Base-by-base conservation (phyloP, 176 grass and related monocot species). In the Bromus sterilis region DNA sequence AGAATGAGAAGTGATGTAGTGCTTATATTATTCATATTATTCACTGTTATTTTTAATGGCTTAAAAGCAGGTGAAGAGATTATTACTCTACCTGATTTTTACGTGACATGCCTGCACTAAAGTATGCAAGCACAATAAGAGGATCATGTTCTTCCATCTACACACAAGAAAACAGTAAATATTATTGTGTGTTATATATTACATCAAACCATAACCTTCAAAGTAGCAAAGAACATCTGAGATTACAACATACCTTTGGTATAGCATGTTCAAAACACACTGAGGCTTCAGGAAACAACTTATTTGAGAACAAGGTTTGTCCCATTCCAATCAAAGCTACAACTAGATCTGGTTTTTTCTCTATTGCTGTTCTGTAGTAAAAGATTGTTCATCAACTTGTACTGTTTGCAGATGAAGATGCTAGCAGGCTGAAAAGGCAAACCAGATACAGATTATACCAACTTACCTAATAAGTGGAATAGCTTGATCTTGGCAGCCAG, bases 61-160 rank as follows among this genome's bases (percentile, higher is more conserved):
- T 69, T 66, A 26, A 57, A 78, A 71, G 69, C 6, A 62, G 21
- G 42, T 43, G 28, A 37, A 42, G 76, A 4, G 8, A 62, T 44
- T 24, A 79, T 56, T 75, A 63, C 18, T 74, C 53, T 94, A 98
- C 95, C 95, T 91, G 86, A 37, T 5, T 62, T 40, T 66, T 25
- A 32, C 87, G 81, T 40, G 92, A 91, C 87, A 94, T 61, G 71
- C 90, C 86, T 49, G 90, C 90, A 44, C 72, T 35, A 42, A 78
- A 98, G 70, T 44, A 85, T 62, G 92, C 92, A 86, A 94, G 80
- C 72, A 94, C 82, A 87, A 94, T 88, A 93, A 94, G 74, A 81
- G 81, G 71, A 78, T 98, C 88, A 0, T 98, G 86, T 78, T 98
- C 88, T 65, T 92, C 70, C 60, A 98, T 94, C 92, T 98, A 78